Conservation (phyloP, 2,329 filamentous ascomycete species). For the Seiridium unicorne region DNA sequence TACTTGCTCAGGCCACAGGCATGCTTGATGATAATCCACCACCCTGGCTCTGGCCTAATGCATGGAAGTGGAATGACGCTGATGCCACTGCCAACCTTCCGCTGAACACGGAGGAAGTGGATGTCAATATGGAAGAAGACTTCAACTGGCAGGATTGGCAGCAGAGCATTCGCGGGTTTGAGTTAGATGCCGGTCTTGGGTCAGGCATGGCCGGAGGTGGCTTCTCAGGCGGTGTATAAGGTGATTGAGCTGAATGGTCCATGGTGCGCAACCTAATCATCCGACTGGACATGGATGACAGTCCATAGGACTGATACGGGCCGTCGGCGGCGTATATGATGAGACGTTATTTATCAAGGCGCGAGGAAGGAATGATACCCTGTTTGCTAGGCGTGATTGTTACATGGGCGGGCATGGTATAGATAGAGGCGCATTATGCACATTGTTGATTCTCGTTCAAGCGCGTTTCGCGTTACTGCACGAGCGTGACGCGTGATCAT, state of each 20-base stretch:
- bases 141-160: conserved; percentile 52
- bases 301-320: not conserved
- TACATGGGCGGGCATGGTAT: not conserved
- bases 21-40: conserved; percentile 31
- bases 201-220: conserved; percentile 20
- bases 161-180: conserved; percentile 37
- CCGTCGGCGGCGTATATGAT: not conserved
- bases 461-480: not conserved
- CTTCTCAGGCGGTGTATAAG: conserved; percentile 26
- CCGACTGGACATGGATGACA: too few relatives aligned
- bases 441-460: not conserved
- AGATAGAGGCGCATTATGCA: not conserved
- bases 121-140: conserved; percentile 33
- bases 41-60: conserved; percentile 39
- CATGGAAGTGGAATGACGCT: conserved; percentile 23
- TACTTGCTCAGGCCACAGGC: not conserved
- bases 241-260: too few relatives aligned
- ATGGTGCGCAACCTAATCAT: too few relatives aligned
- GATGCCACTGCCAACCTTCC: conserved; percentile 7
- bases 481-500: not conserved
- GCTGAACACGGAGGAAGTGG: conserved; percentile 27
- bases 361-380: conserved; percentile 5
- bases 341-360: not conserved
- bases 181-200: conserved; percentile 27
- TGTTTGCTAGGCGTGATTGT: not conserved